Conservation (phyloP, 257 asterid species). For the Avicennia marina region DNA sequence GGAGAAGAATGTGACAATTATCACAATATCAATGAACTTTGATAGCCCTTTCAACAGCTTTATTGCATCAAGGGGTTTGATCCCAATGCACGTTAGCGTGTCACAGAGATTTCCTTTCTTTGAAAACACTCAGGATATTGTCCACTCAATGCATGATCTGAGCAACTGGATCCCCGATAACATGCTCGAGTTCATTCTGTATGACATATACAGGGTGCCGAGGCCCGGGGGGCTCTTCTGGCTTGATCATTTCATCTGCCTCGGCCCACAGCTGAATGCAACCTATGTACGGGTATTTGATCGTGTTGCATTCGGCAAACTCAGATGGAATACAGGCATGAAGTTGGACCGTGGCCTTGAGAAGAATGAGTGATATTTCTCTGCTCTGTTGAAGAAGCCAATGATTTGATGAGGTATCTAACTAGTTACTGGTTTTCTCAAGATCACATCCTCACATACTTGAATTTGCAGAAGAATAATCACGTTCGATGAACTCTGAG, state of each 20-base stretch:
- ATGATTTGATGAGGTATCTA: too few relatives aligned
- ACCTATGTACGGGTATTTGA: conserved; percentile 24
- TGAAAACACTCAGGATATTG: conserved; percentile 32
- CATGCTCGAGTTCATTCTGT: conserved; percentile 22
- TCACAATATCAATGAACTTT: conserved; percentile 58
- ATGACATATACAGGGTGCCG: not conserved
- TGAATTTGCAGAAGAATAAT: too few relatives aligned
- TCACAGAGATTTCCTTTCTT: conserved; percentile 41
- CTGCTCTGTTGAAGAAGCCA: conserved; percentile 21
- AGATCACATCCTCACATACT: too few relatives aligned
- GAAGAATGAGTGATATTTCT: conserved; percentile 26
- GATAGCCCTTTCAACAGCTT: conserved; percentile 61
- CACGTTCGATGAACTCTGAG: too few relatives aligned
- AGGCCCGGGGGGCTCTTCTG: conserved; percentile 32
- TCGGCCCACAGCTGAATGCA: not conserved
- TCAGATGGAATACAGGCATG: conserved; percentile 3
- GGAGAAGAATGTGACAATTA: conserved; percentile 50
- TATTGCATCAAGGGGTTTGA: conserved; percentile 48
- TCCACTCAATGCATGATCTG: not conserved
- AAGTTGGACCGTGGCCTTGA: not conserved
- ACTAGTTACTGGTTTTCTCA: too few relatives aligned
- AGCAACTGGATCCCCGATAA: conserved; percentile 14
- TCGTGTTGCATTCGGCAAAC: conserved; percentile 26
- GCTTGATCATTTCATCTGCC: conserved; percentile 17
- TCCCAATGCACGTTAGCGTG: conserved; percentile 37